These are phyloP conservation scores for Nakazawaea pomicola DNA, from an alignment of 805 yeast species.

Conservation along the genomic window DNA sequence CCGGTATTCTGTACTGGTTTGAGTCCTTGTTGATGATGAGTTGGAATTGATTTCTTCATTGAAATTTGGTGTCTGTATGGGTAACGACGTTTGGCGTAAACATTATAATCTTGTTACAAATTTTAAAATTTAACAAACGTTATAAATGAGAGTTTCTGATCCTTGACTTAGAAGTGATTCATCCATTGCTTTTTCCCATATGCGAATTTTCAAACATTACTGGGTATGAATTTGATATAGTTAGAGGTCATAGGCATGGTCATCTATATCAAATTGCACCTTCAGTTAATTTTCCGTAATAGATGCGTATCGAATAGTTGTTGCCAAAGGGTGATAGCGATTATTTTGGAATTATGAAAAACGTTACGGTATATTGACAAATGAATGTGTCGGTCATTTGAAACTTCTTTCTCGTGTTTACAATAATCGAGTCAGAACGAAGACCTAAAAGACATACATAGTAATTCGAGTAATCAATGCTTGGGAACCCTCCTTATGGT, in stretches of 20 bases:
- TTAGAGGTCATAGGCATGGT: background rate
- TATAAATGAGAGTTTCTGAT: conserved; percentile 13
- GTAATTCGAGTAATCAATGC: too few relatives aligned
- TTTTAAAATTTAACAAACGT: conserved; percentile 7
- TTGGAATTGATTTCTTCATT: conserved; percentile 4
- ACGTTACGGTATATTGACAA: background rate
- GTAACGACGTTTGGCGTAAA: conserved; percentile 14
- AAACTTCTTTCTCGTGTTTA: background rate
- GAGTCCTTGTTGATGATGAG: conserved; percentile 1
- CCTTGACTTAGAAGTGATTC: background rate
- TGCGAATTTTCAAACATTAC: too few relatives aligned
- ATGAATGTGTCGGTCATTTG: background rate
- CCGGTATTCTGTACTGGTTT: too few relatives aligned
- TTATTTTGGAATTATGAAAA: background rate
- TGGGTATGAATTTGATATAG: background rate
- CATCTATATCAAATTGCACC: background rate
- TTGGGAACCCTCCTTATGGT: too few relatives aligned
- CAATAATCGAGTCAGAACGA: background rate
- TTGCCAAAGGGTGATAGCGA: too few relatives aligned
- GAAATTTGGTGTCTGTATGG: conserved; percentile 12
- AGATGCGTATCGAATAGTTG: conserved; percentile 6
- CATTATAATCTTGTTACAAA: conserved; percentile 13
- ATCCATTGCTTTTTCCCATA: background rate
- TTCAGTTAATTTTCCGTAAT: too few relatives aligned
- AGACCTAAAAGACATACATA: too few relatives aligned